Conservation (phyloP, 2,329 filamentous ascomycete genomes). For the Monosporascus sp. region DNA sequence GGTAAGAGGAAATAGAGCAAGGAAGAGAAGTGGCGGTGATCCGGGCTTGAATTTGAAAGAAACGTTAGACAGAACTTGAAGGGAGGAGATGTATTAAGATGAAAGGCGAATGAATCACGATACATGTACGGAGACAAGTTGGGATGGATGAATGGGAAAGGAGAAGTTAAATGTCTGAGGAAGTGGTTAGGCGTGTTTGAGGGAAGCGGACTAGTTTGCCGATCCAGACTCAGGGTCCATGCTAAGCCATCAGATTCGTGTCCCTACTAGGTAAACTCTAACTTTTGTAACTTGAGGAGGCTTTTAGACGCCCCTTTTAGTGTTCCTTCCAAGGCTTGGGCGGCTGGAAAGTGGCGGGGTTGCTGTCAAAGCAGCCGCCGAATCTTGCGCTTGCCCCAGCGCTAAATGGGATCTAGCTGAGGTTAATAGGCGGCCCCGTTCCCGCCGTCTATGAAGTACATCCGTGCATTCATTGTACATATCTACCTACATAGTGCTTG, state of each 20-base stretch:
- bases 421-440: no score
- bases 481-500: no score
- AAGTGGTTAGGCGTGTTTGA: background rate
- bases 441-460: no score
- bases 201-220: background rate
- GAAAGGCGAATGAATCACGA: background rate
- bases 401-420: background rate
- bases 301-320: background rate
- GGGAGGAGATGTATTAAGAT: background rate
- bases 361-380: background rate
- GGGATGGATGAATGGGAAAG: background rate
- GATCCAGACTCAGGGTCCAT: background rate
- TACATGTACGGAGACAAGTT: background rate
- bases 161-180: background rate
- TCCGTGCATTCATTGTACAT: no score
- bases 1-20: background rate
- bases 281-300: background rate
- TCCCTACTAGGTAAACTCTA: background rate
- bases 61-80: background rate
- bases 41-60: background rate
- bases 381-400: background rate
- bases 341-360: background rate
- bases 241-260: background rate
- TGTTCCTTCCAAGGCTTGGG: background rate
- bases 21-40: background rate